Evolutionary conservation across 2,329 filamentous ascomycete genomes (phyloP).

Genomic region (Fusarium lateritium): DNA sequence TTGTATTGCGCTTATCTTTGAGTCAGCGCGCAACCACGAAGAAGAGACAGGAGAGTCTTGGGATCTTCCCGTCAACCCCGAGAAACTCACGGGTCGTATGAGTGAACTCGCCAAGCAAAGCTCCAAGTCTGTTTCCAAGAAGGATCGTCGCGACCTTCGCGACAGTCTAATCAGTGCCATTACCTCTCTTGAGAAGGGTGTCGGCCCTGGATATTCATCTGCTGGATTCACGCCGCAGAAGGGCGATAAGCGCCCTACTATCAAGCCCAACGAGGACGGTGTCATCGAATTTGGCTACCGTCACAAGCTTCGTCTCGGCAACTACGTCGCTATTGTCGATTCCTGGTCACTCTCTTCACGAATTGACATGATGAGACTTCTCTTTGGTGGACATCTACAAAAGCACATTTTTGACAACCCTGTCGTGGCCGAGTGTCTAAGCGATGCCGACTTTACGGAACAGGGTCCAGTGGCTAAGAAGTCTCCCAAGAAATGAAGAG

Average conservation of each 20-base stretch:
- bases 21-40: constrained; percentile 71
- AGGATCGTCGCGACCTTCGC: constrained; percentile 63
- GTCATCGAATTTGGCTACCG: constrained; percentile 67
- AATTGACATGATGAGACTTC: constrained; percentile 62
- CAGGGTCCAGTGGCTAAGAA: constrained; percentile 39
- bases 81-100: constrained; percentile 64
- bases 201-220: constrained; percentile 69
- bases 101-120: constrained; percentile 62
- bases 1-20: constrained; percentile 87
- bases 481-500: constrained; percentile 25
- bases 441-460: constrained; percentile 54
- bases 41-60: constrained; percentile 64
- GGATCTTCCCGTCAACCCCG: constrained; percentile 66
- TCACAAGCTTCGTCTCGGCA: constrained; percentile 64
- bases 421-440: constrained; percentile 57
- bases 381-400: constrained; percentile 63
- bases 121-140: constrained; percentile 66
- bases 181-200: constrained; percentile 68
- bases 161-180: constrained; percentile 66
- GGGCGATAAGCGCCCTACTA: constrained; percentile 61
- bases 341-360: constrained; percentile 66
- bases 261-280: constrained; percentile 59
- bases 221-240: constrained; percentile 58
- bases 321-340: constrained; percentile 62
- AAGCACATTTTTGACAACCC: constrained; percentile 58